A percentile compares a stretch with the other conserved stretches of the same genome.
These are phyloP conservation scores for Actinomortierella ambigua DNA, from an alignment of 371 early-diverging fungal genomes.

Conservation along the genomic window DNA sequence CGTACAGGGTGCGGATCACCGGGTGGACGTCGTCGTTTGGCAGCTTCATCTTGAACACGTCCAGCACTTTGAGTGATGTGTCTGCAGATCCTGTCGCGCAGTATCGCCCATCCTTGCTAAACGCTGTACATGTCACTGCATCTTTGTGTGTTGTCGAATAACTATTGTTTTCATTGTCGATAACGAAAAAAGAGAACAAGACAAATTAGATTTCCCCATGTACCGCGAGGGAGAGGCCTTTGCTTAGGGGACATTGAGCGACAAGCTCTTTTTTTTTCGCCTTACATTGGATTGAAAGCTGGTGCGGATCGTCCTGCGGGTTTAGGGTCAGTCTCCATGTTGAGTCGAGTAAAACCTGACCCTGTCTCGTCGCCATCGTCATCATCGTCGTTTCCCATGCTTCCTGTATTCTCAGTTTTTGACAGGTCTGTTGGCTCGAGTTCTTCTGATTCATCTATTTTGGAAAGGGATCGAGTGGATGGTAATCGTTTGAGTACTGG, in stretches of 20 bases:
- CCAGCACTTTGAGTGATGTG: slow-evolving; percentile 87
- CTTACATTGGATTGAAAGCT: background rate
- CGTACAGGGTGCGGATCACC: slow-evolving; percentile 88
- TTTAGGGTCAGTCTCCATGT: slow-evolving; percentile 36
- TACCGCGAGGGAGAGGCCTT: background rate
- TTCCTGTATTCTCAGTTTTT: slow-evolving; percentile 21
- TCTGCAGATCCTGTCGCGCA: slow-evolving; percentile 90
- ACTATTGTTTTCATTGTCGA: slow-evolving; percentile 16
- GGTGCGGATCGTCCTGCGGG: slow-evolving; percentile 13
- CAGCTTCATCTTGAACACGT: slow-evolving; percentile 79
- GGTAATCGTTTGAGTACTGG: background rate
- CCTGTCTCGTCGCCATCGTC: slow-evolving; percentile 12
- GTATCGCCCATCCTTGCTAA: slow-evolving; percentile 46
- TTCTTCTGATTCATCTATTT: slow-evolving; percentile 39
- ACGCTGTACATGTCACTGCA: slow-evolving; percentile 46
- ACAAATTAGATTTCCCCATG: background rate
- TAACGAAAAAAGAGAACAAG: background rate
- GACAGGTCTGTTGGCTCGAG: slow-evolving; percentile 32
- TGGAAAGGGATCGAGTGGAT: background rate
- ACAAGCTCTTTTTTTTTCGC: too few species aligned
- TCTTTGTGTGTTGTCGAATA: slow-evolving; percentile 50
- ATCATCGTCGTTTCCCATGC: slow-evolving; percentile 20
- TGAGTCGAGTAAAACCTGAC: slow-evolving; percentile 20
- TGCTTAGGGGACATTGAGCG: too few species aligned
- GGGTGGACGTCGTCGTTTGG: slow-evolving; percentile 68